Percentiles rank a stretch among this genome's conserved stretches.
phyloP scores from a whole-genome alignment of 441 rosid genomes.

The Melastoma candidum region DNA sequence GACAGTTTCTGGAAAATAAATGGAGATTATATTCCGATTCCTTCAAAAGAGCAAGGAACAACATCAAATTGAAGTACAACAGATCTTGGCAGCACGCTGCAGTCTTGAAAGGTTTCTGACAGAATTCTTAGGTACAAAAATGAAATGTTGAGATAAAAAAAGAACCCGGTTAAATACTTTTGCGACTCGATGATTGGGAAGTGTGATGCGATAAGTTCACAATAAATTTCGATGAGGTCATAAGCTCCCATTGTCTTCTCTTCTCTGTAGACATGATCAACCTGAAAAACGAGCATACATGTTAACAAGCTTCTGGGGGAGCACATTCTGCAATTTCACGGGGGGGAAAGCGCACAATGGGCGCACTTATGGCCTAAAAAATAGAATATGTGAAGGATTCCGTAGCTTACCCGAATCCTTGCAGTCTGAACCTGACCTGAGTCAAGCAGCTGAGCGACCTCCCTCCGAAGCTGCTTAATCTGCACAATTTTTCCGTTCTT shows the following conservation, averaged over 20 bases:
- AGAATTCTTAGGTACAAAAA: neutral
- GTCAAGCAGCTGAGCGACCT: slow-evolving; percentile 71
- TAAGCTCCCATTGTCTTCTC: slow-evolving; percentile 87
- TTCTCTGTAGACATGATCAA: slow-evolving; percentile 93
- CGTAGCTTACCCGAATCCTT: slow-evolving; percentile 42
- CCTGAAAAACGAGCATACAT: slow-evolving; percentile 26
- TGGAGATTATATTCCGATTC: neutral
- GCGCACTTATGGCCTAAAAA: neutral
- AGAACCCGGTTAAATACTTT: slow-evolving; percentile 33
- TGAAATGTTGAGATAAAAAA: neutral
- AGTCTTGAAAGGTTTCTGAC: too few relatives aligned
- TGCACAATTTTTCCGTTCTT: slow-evolving; percentile 64
- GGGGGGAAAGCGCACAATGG: too few relatives aligned
- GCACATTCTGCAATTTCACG: too few relatives aligned
- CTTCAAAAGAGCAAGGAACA: too few relatives aligned
- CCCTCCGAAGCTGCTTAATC: slow-evolving; percentile 68
- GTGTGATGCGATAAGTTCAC: slow-evolving; percentile 79
- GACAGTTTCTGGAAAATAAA: slow-evolving; percentile 48
- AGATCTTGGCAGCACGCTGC: too few relatives aligned
- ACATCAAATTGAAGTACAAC: too few relatives aligned
- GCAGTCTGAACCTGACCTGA: slow-evolving; percentile 82
- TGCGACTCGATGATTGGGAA: slow-evolving; percentile 33
- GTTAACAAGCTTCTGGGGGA: neutral
- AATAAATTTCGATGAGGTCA: slow-evolving; percentile 77
- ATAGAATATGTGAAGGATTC: neutral